A percentile compares a stretch with the other conserved stretches of the same genome.
Evolutionary conservation across 2,329 filamentous ascomycete genomes (phyloP).

Genomic region (Aspergillus fischeri): DNA sequence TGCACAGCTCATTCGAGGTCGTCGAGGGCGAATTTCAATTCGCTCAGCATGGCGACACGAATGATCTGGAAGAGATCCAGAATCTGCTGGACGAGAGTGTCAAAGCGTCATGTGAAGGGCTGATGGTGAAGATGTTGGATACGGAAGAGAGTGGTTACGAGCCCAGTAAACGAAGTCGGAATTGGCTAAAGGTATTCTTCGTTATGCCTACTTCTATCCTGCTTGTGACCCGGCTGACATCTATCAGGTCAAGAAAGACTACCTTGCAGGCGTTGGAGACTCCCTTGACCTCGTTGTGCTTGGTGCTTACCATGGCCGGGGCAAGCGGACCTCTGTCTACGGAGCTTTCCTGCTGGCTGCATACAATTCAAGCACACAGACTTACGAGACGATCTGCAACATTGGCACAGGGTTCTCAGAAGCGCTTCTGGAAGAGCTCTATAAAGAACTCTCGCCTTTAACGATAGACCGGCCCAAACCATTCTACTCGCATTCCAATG

Average conservation of each 20-base stretch:
- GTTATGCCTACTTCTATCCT: not conserved
- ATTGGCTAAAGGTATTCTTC: conserved; percentile 82
- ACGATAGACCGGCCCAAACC: conserved; percentile 89
- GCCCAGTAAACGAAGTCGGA: conserved; percentile 90
- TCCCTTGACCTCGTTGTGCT: conserved; percentile 94
- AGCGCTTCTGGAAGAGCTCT: conserved; percentile 82
- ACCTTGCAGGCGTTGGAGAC: conserved; percentile 88
- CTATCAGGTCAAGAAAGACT: conserved; percentile 88
- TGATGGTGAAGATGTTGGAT: conserved; percentile 99
- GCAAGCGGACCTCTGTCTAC: conserved; percentile 93
- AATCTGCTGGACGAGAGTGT: conserved; percentile 88
- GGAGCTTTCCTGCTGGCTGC: conserved; percentile 94
- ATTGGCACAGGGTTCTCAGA: conserved; percentile 97
- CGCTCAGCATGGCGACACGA: conserved; percentile 80
- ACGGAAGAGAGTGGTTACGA: conserved; percentile 91
- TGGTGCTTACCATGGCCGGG: conserved; percentile 88
- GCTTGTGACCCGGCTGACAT: not conserved
- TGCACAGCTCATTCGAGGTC: conserved; percentile 68
- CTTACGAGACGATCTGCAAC: conserved; percentile 95
- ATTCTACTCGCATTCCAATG: conserved; percentile 82
- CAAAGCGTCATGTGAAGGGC: conserved; percentile 90
- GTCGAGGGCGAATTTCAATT: conserved; percentile 89
- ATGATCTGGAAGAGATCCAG: conserved; percentile 91
- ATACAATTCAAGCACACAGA: conserved; percentile 75
- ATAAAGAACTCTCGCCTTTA: conserved; percentile 68